These are phyloP conservation scores for Gracilariopsis chorda DNA, from an alignment of 23 red algal species.

Conservation along the genomic window DNA sequence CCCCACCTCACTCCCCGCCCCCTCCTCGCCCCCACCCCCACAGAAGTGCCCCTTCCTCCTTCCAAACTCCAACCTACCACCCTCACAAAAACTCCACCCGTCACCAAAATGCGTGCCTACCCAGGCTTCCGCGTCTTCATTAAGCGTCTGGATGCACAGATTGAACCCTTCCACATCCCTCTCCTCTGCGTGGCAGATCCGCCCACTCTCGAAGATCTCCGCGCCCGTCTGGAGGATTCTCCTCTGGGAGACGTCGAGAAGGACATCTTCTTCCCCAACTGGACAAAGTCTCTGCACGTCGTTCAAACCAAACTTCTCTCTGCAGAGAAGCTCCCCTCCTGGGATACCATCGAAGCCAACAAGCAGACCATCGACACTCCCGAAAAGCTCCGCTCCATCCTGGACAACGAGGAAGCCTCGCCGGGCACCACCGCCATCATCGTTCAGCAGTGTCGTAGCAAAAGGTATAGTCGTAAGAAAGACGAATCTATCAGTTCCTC, in stretches of 20 bases:
- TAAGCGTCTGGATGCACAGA: neutral
- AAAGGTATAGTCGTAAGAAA: constrained; percentile 47
- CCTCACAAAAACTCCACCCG: too few relatives aligned
- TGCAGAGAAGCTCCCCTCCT: neutral
- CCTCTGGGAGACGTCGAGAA: constrained; percentile 37
- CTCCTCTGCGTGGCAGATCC: constrained; percentile 12
- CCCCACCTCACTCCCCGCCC: neutral
- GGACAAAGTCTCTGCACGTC: constrained; percentile 58
- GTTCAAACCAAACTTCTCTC: constrained; percentile 7
- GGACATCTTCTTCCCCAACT: constrained; percentile 66
- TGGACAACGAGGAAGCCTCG: constrained; percentile 20
- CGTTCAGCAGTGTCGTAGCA: constrained; percentile 55
- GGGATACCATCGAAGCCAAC: neutral
- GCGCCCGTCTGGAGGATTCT: neutral
- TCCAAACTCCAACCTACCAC: too few relatives aligned
- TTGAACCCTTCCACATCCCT: constrained; percentile 6
- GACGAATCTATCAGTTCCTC: neutral
- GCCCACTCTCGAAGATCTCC: constrained; percentile 47
- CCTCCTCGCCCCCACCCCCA: too few relatives aligned
- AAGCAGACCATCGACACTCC: constrained; percentile 7
- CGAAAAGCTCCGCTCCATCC: constrained; percentile 18
- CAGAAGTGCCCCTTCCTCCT: too few relatives aligned
- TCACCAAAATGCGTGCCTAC: constrained; percentile 11
- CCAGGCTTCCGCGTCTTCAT: constrained; percentile 17
- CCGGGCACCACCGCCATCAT: constrained; percentile 25